A percentile compares a stretch with the other conserved stretches of the same genome.
These are phyloP conservation scores for Takashimella tepidaria DNA, from an alignment of 1,284 basidiomycete genomes.

Conservation along the genomic window DNA sequence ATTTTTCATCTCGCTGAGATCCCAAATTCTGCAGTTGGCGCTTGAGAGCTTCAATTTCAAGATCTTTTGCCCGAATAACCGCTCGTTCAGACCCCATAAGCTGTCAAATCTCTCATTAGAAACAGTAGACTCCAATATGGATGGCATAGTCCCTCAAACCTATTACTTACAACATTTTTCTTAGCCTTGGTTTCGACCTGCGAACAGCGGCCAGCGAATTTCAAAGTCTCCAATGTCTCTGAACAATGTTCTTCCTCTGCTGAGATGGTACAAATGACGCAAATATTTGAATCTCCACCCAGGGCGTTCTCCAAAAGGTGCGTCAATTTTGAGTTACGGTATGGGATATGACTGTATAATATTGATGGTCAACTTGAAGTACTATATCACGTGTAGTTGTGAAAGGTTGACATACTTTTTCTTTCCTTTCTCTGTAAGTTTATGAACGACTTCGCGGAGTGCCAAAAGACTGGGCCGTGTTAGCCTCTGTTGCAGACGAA, in stretches of 20 bases:
- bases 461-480: slow-evolving; percentile 46
- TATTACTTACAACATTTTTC: slow-evolving; percentile 49
- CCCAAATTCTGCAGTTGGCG: slow-evolving; percentile 34
- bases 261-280: slow-evolving; percentile 54
- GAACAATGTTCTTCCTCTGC: slow-evolving; percentile 50
- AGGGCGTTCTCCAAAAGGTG: slow-evolving; percentile 55
- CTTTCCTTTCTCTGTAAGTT: slow-evolving; percentile 51
- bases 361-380: background rate
- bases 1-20: background rate
- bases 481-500: background rate
- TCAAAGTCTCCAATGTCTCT: slow-evolving; percentile 55
- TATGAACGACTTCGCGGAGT: slow-evolving; percentile 54
- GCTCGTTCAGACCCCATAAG: slow-evolving; percentile 43
- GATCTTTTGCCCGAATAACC: slow-evolving; percentile 48
- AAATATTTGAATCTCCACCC: slow-evolving; percentile 55
- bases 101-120: slow-evolving; percentile 18
- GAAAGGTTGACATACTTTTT: slow-evolving; percentile 15
- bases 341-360: slow-evolving; percentile 50
- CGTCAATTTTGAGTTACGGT: slow-evolving; percentile 55
- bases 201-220: slow-evolving; percentile 55
- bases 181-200: slow-evolving; percentile 55
- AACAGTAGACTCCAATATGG: too few species aligned
- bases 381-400: background rate
- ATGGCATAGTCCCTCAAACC: too few species aligned
- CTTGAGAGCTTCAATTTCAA: slow-evolving; percentile 48